Evolutionary conservation across 2,329 filamentous ascomycete species (phyloP).

Genomic region (Bretziella fagacearum): DNA sequence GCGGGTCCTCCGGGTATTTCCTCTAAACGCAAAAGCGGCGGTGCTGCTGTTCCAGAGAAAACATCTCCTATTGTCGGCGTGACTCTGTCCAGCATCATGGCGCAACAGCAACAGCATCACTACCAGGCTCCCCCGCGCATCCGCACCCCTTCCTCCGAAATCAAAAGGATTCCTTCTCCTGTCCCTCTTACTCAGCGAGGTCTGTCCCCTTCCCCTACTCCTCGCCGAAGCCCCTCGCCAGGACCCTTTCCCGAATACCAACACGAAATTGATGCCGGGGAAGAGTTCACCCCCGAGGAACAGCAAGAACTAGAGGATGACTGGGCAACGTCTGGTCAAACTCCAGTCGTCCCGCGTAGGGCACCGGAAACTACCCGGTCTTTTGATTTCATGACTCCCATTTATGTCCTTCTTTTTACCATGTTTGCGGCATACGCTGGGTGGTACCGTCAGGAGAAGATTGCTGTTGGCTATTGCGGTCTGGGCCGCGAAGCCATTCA

Average conservation of each 20-base stretch:
- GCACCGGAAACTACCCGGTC: conserved; percentile 25
- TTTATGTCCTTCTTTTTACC: conserved; percentile 54
- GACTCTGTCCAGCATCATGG: conserved; percentile 15
- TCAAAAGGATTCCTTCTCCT: conserved; percentile 3
- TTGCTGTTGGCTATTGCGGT: conserved; percentile 90
- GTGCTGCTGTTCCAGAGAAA: conserved; percentile 24
- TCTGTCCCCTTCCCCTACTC: conserved; percentile 13
- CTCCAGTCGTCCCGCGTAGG: conserved; percentile 28
- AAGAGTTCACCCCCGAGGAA: conserved; percentile 89
- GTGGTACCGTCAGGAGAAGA: conserved; percentile 88
- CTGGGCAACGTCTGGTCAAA: conserved; percentile 38
- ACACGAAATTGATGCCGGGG: conserved; percentile 45
- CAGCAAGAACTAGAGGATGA: conserved; percentile 65
- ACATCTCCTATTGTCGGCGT: conserved; percentile 6
- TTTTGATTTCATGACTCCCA: conserved; percentile 41
- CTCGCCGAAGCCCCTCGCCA: conserved; percentile 12
- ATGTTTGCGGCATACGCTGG: conserved; percentile 55
- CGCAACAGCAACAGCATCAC: conserved; percentile 9
- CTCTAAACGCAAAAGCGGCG: conserved; percentile 23
- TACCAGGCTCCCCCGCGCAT: conserved; percentile 4
- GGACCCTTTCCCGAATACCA: conserved; percentile 14
- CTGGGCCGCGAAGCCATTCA: conserved; percentile 47
- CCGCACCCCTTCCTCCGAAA: conserved; percentile 6
- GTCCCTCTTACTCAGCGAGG: conserved; percentile 8
- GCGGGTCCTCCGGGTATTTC: conserved; percentile 22